Base-by-base conservation (phyloP, 805 yeast genomes). In the Metschnikowia similis region DNA sequence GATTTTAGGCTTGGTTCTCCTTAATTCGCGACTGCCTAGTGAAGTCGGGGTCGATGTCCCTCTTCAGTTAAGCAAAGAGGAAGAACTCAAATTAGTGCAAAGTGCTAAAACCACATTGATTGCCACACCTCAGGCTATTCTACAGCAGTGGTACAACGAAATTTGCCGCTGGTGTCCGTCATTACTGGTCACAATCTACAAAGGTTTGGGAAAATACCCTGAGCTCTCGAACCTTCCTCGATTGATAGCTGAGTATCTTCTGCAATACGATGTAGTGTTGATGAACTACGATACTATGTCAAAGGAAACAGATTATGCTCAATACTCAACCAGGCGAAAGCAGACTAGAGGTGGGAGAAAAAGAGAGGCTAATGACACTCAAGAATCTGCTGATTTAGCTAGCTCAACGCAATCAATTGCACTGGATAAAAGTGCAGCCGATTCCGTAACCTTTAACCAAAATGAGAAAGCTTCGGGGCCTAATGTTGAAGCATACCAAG, bases 111-210 rank as follows among this genome's bases (percentile, higher is more conserved):
- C 96, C 0, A 88, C 97, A 0, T 69, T 94, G 39, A 84, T 94
- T 27, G 82, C 94, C 3, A 87, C 95, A 16, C 99, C 99, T 0
- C 85, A 83, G 34, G 81, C 96, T 0, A 89, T 94, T 51, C 65
- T 87, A 16, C 74, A 80, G 30, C 99, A 94, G 64, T 94, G 99
- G 99, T 73, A 77, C 1, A 82, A 82, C 21, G 99, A 92, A 68
- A 74, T 91, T 6, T 58, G 62, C 4, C 70, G 69, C 28, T 59
- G 78, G 6, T 83, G 90, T 0, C 87, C 94, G 0, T 62, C 74
- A 3, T 66, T 91, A 35, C 77, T 74, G 8, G 80, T 87, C 0
- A 76, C 81, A 48, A 74, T 81, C 2, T 91, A 92, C 66, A 70
- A 71, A 31, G 96, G 96, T 0, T 50, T 71, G 9, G 60, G 60